Base-by-base conservation (phyloP, 2,329 filamentous ascomycete genomes). In the Chrysoporthe cubensis region DNA sequence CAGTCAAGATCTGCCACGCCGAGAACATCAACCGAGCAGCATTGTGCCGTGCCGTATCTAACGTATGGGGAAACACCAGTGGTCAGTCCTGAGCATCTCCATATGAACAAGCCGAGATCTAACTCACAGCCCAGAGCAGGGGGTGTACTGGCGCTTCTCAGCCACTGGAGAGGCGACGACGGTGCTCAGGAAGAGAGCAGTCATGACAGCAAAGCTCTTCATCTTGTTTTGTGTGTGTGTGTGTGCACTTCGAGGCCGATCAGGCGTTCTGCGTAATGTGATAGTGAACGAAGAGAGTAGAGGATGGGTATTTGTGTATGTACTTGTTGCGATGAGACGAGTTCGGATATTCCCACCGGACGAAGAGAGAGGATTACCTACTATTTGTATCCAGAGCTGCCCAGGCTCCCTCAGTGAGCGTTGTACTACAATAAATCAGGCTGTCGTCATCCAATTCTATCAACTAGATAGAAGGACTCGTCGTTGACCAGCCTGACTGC, bases 11-110 rank as follows among this genome's bases (percentile, higher is more conserved):
- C 79, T 3, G 83, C 85, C 67, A 89, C 70, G 68, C 85, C 83
- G 50, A 90, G 83, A 44, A 90, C 82, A 71, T 90, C 85, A 34
- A 87, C 88, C 16, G 87, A 84, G 75, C 88, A 90, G 81, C 88
- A 90, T 71, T 85, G 82, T 3, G 84, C 73, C 43, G 72, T 79
- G 71, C 74, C 75, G 72, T 83, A 83, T 6, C 59, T 61, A 21
- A n/a, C 16, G 40, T 14, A 5, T 21, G 52, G 32, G 7, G 16
- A 43, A 42, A 44, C 26, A 3, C 21, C 37, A 26, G 13, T 9
- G 18, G 57, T 60, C 37, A 60, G 57, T 60, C 16, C 11, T 4
- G 32, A 5, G 50, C 4, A 54, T 60, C 4, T 60, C 1, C 21
- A 4, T 43, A 21, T 21, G 9, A 7, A 5, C 14, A 14, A 13